Evolutionary conservation across 352 stramenopile genomes (phyloP).

Genomic region (Globisporangium uncinulatum): DNA sequence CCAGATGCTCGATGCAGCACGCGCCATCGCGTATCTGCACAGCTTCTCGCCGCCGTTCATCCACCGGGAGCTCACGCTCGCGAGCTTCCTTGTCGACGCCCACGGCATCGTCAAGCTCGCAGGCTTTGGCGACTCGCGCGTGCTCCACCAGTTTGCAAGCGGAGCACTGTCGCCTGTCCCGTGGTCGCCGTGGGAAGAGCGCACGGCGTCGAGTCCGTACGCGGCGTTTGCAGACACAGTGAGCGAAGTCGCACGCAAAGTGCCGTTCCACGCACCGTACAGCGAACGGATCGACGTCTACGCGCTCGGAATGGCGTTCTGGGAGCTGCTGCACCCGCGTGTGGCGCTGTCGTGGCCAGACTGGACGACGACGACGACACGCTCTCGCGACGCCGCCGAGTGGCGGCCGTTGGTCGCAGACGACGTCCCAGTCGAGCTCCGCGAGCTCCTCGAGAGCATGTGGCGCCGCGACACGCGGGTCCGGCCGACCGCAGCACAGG

Average conservation of each 20-base stretch:
- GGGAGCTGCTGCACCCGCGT: slow-evolving; percentile 57
- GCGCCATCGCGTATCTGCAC: slow-evolving; percentile 64
- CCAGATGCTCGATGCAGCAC: slow-evolving; percentile 57
- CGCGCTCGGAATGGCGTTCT: slow-evolving; percentile 68
- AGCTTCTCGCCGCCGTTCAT: slow-evolving; percentile 69
- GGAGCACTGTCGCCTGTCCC: too few species aligned
- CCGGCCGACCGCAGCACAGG: slow-evolving; percentile 32
- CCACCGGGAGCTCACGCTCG: slow-evolving; percentile 67
- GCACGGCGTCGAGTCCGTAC: slow-evolving; percentile 20
- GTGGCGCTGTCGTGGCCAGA: slow-evolving; percentile 35
- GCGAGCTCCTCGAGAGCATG: slow-evolving; percentile 33
- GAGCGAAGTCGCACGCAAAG: slow-evolving; percentile 48
- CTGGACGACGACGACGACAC: slow-evolving; percentile 34
- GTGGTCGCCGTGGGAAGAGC: slow-evolving; percentile 12
- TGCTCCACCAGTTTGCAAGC: slow-evolving; percentile 22
- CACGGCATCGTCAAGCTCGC: slow-evolving; percentile 58
- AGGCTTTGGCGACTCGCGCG: slow-evolving; percentile 62
- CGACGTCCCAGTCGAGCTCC: slow-evolving; percentile 24
- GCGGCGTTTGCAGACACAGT: slow-evolving; percentile 58
- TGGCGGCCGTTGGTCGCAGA: slow-evolving; percentile 31
- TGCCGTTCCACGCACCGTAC: slow-evolving; percentile 39
- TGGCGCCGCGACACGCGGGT: slow-evolving; percentile 33
- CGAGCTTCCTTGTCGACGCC: slow-evolving; percentile 65
- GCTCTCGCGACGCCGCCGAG: slow-evolving; percentile 40
- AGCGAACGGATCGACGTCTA: slow-evolving; percentile 69